phyloP scores from a whole-genome alignment of 805 yeast species.

The Yarrowia keelungensis region DNA sequence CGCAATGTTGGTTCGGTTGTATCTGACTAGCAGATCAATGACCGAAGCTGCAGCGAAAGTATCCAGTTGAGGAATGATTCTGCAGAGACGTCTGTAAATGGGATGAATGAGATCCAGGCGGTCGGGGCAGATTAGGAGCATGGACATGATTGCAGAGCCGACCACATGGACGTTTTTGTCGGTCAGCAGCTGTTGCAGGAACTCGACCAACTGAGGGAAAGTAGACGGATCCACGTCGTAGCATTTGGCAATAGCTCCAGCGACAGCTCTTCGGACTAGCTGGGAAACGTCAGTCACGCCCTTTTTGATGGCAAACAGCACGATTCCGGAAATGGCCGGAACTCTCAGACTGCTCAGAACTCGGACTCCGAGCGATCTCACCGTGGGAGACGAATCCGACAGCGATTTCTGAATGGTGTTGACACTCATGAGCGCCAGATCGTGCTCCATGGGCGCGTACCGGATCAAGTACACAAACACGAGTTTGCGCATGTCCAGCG shows the following conservation, averaged over 20 bases:
- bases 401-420: constrained; percentile 89
- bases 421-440: constrained; percentile 85
- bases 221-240: constrained; percentile 55
- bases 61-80: constrained; percentile 61
- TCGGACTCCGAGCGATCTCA: constrained; percentile 75
- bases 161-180: constrained; percentile 74
- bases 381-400: constrained; percentile 69
- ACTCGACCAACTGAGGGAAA: constrained; percentile 58
- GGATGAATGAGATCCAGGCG: constrained; percentile 74
- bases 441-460: constrained; percentile 85
- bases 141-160: constrained; percentile 68
- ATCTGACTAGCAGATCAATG: constrained; percentile 69
- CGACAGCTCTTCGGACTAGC: constrained; percentile 78
- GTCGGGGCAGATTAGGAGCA: constrained; percentile 60
- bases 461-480: constrained; percentile 77
- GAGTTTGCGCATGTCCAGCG: constrained; percentile 70
- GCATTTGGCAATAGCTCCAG: constrained; percentile 72
- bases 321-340: constrained; percentile 79
- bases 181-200: constrained; percentile 61
- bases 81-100: constrained; percentile 65
- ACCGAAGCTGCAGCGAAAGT: constrained; percentile 71
- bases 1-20: constrained; percentile 66
- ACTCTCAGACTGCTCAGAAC: constrained; percentile 84
- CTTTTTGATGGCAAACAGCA: constrained; percentile 73
- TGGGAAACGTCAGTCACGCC: constrained; percentile 75